Percentiles rank a stretch among this genome's conserved stretches.
Evolutionary conservation across 2,329 filamentous ascomycete species (phyloP).

Genomic region (Trichoderma gracile): DNA sequence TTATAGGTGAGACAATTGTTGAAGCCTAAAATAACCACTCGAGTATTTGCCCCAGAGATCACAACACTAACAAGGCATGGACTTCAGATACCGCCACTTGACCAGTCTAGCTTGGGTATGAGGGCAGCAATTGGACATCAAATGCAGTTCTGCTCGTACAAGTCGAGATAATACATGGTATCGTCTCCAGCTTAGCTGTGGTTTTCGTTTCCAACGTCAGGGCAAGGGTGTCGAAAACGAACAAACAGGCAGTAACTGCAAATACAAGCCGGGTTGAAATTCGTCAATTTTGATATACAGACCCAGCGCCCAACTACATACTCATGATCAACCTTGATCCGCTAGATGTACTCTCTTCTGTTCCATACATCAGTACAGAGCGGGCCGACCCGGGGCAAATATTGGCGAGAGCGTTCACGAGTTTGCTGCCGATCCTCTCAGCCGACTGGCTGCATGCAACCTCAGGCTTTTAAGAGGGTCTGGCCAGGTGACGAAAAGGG

Average conservation of each 20-base stretch:
- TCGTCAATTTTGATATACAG: no score
- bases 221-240: not conserved
- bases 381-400: not conserved
- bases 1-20: slow-evolving; percentile 21
- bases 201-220: not conserved
- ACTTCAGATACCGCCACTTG: not conserved
- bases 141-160: slow-evolving; percentile 1
- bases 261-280: no score
- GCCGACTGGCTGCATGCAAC: not conserved
- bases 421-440: not conserved
- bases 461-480: not conserved
- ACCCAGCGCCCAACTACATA: not conserved
- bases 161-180: not conserved
- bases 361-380: not conserved
- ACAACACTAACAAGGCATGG: not conserved
- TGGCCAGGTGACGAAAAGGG: not conserved
- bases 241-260: not conserved
- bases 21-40: slow-evolving; percentile 22
- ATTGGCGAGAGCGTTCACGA: not conserved
- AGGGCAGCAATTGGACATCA: not conserved
- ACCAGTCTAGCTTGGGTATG: not conserved
- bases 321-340: not conserved
- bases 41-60: not conserved
- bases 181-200: not conserved
- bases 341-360: not conserved